Conservation (phyloP, 257 asterid genomes). For the Nicotiana undulata region DNA sequence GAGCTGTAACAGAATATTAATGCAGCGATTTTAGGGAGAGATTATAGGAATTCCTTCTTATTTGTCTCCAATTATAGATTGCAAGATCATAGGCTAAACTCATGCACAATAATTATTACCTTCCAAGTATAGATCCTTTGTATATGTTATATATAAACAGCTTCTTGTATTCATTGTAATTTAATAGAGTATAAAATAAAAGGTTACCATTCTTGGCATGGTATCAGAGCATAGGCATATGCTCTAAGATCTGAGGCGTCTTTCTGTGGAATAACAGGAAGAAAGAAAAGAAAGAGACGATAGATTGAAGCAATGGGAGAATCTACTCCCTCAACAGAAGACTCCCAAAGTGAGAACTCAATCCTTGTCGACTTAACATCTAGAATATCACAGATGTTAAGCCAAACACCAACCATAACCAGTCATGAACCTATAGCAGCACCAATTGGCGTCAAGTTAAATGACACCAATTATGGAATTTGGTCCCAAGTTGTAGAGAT, state of each 20-base stretch:
- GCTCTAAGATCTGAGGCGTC: not conserved
- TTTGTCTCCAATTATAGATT: not conserved
- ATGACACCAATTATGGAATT: not conserved
- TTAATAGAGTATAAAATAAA: no score
- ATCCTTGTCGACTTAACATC: not conserved
- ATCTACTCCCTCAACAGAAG: not conserved
- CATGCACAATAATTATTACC: not conserved
- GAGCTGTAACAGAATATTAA: no score
- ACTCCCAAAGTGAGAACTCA: not conserved
- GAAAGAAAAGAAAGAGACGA: not conserved
- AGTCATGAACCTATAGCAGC: no score
- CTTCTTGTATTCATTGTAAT: not conserved
- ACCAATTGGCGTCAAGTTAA: no score
- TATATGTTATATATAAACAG: not conserved
- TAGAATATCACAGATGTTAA: not conserved
- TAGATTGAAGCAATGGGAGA: not conserved
- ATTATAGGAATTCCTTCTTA: not conserved
- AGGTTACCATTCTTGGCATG: not conserved
- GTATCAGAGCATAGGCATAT: not conserved
- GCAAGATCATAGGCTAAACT: not conserved
- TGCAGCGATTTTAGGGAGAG: not conserved
- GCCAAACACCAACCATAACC: no score
- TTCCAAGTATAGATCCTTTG: not conserved
- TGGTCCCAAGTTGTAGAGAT: slow-evolving; percentile 1
- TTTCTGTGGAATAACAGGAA: not conserved